These are phyloP conservation scores for Candida sanyaensis DNA, from an alignment of 1,139 yeast genomes.

Conservation along the genomic window DNA sequence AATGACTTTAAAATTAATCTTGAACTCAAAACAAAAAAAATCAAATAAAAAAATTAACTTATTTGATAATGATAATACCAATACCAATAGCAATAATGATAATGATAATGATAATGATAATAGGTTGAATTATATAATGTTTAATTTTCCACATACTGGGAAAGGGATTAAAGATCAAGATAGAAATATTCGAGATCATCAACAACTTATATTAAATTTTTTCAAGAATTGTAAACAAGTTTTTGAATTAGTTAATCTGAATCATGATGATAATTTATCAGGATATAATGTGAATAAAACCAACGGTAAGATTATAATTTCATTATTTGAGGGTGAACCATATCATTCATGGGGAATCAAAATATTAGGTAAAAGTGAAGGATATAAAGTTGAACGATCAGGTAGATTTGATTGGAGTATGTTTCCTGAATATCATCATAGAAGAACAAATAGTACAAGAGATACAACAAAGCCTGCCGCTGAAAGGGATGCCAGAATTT, in stretches of 20 bases:
- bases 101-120: constrained; percentile 24
- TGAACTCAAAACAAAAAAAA: constrained; percentile 39
- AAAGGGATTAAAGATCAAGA: constrained; percentile 83
- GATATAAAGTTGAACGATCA: constrained; percentile 59
- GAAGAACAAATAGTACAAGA: constrained; percentile 70
- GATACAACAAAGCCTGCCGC: constrained; percentile 79
- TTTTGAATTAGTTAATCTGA: constrained; percentile 42
- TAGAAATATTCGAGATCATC: constrained; percentile 82
- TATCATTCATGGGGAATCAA: constrained; percentile 85
- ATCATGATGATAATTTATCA: constrained; percentile 23
- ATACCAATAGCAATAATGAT: constrained; percentile 6
- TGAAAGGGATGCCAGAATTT: constrained; percentile 75
- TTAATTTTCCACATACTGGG: constrained; percentile 95
- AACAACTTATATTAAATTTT: constrained; percentile 61
- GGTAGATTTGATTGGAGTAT: constrained; percentile 72
- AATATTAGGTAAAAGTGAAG: constrained; percentile 59
- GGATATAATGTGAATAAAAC: constrained; percentile 28
- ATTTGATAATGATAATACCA: constrained; percentile 21
- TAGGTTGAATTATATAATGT: constrained; percentile 63
- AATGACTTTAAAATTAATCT: constrained; percentile 40
- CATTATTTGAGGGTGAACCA: constrained; percentile 90
- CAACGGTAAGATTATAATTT: constrained; percentile 52
- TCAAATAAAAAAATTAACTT: constrained; percentile 23
- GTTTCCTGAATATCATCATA: constrained; percentile 76
- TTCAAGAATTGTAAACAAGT: constrained; percentile 59